Evolutionary conservation across 345 rosid genomes (phyloP), one percentile per base, ranked within the genome.

Genomic region (Populus simonii): DNA sequence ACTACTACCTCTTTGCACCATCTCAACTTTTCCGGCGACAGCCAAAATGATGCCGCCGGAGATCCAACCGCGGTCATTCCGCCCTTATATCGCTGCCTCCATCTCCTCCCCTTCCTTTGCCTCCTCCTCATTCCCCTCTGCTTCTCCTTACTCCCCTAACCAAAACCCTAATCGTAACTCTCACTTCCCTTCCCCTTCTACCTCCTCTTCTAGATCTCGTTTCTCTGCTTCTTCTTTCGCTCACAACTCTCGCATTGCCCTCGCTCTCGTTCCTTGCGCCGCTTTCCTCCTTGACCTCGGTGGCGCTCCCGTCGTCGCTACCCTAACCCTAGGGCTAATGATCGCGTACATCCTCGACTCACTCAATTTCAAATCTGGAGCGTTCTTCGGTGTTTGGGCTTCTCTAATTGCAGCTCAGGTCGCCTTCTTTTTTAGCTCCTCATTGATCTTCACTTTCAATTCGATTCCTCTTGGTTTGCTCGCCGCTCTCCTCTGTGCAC

Each of bases 211-310:
- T 31, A 74, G 86, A 74, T 81, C 82, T 51, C 93, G 98, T 13
- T 92, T 92, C 83, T 84, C 97, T 29, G 91, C 99, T 4, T 88
- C 99, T 25, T 85, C 93, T 0, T 96, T 96, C 84, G 82, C 90
- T 18, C 89, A 96, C 89, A 94, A 93, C 80, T 81, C 87, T 18
- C 88, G 97, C 41, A 75, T 96, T 79, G 95, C 97, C 66, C 68
- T 91, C 76, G 94, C 97, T 15, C 92, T 93, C 12, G 92, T 85
- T 45, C 99, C 98, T 0, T 90, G 90, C 77, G 95, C 94, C 57
- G 94, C 89, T 61, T 96, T 94, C 82, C 92, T 96, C 72, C 97
- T 96, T 49, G 99, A 96, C 87, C 94, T 96, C 73, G 99, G 99
- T 79, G 99, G 98, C 76, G 75, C 91, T 38, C 92, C 99, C 47